These are phyloP conservation scores for Colletotrichum coccodes DNA, from an alignment of 2,329 filamentous ascomycete genomes.

Conservation along the genomic window DNA sequence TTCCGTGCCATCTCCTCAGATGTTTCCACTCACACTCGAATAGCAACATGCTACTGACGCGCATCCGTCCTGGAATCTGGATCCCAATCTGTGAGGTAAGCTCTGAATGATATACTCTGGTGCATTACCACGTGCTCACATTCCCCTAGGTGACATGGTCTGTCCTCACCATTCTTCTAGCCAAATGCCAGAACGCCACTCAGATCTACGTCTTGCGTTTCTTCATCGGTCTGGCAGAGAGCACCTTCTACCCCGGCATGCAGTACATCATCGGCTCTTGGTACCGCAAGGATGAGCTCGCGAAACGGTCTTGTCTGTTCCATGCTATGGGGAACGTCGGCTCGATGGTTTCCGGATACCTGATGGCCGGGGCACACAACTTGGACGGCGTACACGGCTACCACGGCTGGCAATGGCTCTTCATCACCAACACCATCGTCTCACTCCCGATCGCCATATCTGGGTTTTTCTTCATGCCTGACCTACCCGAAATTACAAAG, in stretches of 20 bases:
- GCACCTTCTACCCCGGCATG: slow-evolving; percentile 51
- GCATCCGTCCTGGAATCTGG: slow-evolving; percentile 40
- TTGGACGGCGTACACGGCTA: slow-evolving; percentile 60
- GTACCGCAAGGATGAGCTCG: slow-evolving; percentile 55
- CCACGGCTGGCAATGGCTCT: slow-evolving; percentile 65
- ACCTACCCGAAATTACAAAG: slow-evolving; percentile 51
- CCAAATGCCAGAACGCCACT: slow-evolving; percentile 1
- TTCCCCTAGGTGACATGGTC: slow-evolving; percentile 32
- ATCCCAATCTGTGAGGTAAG: slow-evolving; percentile 42
- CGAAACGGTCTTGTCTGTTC: slow-evolving; percentile 61
- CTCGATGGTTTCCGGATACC: slow-evolving; percentile 66
- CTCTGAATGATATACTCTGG: slow-evolving; percentile 32
- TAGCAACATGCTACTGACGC: slow-evolving; percentile 46
- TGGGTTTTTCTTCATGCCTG: slow-evolving; percentile 60
- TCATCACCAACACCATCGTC: slow-evolving; percentile 66
- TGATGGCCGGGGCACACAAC: slow-evolving; percentile 64
- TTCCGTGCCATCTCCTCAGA: not conserved
- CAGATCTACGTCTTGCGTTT: slow-evolving; percentile 55
- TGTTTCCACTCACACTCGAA: slow-evolving; percentile 29
- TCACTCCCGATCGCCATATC: slow-evolving; percentile 63
- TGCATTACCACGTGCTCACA: slow-evolving; percentile 33
- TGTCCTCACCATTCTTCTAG: slow-evolving; percentile 7
- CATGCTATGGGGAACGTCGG: slow-evolving; percentile 62
- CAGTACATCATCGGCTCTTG: slow-evolving; percentile 56
- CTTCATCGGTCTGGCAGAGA: slow-evolving; percentile 54